Conservation (phyloP, 495 filamentous ascomycete genomes). For the Penicillium crystallinum region DNA sequence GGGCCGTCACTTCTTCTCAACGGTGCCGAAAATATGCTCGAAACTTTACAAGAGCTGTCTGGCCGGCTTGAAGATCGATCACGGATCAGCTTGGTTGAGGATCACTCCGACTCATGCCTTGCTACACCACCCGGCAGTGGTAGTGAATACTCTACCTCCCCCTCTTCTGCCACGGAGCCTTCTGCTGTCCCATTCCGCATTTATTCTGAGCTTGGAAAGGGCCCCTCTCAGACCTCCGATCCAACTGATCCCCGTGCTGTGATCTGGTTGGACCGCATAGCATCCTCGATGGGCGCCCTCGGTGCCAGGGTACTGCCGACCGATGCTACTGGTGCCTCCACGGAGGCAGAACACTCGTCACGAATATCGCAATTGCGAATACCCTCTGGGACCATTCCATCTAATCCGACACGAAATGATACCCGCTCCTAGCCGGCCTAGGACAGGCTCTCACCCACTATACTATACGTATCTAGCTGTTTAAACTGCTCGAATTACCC, state of each 20-base stretch:
- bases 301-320: constrained; percentile 13
- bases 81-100: constrained; percentile 14
- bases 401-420: background rate
- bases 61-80: constrained; percentile 8
- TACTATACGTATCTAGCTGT: background rate
- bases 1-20: constrained; percentile 24
- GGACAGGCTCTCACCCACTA: background rate
- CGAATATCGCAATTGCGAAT: background rate
- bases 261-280: constrained; percentile 35
- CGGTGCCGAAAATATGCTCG: constrained; percentile 23
- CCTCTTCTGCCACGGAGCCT: background rate
- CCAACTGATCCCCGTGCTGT: constrained; percentile 19
- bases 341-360: background rate
- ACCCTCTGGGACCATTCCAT: background rate
- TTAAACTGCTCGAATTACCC: background rate
- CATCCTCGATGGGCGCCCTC: constrained; percentile 36
- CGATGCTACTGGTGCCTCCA: background rate
- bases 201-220: constrained; percentile 24
- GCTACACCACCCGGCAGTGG: constrained; percentile 9
- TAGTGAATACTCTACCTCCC: constrained; percentile 6
- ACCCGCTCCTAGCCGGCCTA: background rate
- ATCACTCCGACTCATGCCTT: constrained; percentile 7
- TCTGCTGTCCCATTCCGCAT: constrained; percentile 24
- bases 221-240: constrained; percentile 21
- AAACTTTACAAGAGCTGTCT: constrained; percentile 12